phyloP scores from a whole-genome alignment of 2,329 filamentous ascomycete genomes.

The Trichocomaceae sp. region DNA sequence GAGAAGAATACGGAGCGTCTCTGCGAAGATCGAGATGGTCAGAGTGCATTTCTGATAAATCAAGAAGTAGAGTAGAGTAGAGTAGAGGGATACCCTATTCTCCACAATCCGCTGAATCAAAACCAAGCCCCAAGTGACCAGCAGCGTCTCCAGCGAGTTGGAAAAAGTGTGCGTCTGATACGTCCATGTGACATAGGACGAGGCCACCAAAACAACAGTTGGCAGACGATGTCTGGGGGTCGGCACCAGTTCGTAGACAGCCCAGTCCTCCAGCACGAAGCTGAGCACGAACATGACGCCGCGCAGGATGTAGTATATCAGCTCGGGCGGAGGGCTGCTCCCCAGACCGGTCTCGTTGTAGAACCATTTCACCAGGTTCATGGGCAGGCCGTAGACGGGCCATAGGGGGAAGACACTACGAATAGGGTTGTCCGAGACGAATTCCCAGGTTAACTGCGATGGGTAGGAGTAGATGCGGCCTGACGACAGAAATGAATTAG shows the following conservation, averaged over 20 bases:
- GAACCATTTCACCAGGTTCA: slow-evolving; percentile 87
- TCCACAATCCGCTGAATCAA: slow-evolving; percentile 79
- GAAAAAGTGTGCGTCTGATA: slow-evolving; percentile 98
- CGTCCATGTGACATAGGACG: slow-evolving; percentile 97
- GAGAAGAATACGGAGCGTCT: slow-evolving; percentile 70
- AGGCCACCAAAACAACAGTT: slow-evolving; percentile 79
- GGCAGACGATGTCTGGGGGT: slow-evolving; percentile 64
- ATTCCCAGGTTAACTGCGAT: slow-evolving; percentile 89
- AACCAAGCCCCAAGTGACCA: slow-evolving; percentile 89
- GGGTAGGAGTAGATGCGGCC: slow-evolving; percentile 91
- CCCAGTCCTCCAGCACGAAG: slow-evolving; percentile 97
- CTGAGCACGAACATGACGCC: slow-evolving; percentile 89
- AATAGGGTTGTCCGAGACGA: slow-evolving; percentile 60
- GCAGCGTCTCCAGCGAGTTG: slow-evolving; percentile 89
- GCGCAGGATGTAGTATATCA: slow-evolving; percentile 83
- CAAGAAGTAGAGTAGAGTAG: too few relatives aligned
- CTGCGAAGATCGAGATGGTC: slow-evolving; percentile 33
- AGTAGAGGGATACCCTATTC: slow-evolving; percentile 53
- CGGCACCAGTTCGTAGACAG: slow-evolving; percentile 81
- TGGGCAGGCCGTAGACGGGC: slow-evolving; percentile 88
- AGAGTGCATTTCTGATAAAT: background rate
- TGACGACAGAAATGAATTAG: slow-evolving; percentile 33
- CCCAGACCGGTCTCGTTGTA: slow-evolving; percentile 77
- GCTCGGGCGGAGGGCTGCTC: slow-evolving; percentile 62
- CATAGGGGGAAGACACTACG: slow-evolving; percentile 95